A percentile compares a stretch with the other conserved stretches of the same genome.
phyloP scores from a whole-genome alignment of 108 stramenopile genomes.

The Stephanodiscus triporus region DNA sequence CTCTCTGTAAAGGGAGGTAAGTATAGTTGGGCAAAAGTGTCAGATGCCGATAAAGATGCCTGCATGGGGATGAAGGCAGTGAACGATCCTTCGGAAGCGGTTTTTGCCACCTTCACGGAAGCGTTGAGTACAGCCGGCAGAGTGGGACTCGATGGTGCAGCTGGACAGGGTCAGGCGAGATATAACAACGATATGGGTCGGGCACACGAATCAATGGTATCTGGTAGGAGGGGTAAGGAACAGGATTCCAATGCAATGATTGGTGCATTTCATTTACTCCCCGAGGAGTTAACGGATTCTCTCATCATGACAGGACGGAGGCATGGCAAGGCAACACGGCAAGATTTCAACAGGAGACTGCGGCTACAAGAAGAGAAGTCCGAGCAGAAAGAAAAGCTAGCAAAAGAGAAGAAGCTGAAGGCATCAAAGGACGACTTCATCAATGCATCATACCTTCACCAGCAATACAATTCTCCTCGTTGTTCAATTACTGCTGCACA shows the following conservation, averaged over 20 bases:
- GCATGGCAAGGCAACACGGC: not conserved
- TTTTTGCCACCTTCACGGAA: constrained; percentile 13
- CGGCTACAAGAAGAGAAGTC: not conserved
- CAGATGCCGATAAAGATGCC: not conserved
- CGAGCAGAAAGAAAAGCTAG: not conserved
- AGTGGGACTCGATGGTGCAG: not conserved
- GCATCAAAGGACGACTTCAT: constrained; percentile 4
- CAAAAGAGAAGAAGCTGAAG: not conserved
- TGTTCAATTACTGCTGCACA: constrained; percentile 1
- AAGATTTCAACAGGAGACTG: not conserved
- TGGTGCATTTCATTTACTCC: no score
- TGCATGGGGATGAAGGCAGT: not conserved
- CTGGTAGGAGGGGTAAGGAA: no score
- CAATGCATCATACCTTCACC: constrained; percentile 13
- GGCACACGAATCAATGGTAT: not conserved
- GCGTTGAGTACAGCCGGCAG: not conserved
- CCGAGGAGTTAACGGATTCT: no score
- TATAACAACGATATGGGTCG: constrained; percentile 5
- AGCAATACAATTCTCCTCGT: no score
- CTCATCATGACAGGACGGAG: no score
- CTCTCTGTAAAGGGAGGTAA: not conserved
- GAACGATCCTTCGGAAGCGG: not conserved
- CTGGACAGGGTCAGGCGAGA: constrained; percentile 10
- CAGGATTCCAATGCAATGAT: no score
- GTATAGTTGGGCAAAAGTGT: not conserved